phyloP scores from a whole-genome alignment of 2,329 filamentous ascomycete species.

The Sporothrix globosa region DNA sequence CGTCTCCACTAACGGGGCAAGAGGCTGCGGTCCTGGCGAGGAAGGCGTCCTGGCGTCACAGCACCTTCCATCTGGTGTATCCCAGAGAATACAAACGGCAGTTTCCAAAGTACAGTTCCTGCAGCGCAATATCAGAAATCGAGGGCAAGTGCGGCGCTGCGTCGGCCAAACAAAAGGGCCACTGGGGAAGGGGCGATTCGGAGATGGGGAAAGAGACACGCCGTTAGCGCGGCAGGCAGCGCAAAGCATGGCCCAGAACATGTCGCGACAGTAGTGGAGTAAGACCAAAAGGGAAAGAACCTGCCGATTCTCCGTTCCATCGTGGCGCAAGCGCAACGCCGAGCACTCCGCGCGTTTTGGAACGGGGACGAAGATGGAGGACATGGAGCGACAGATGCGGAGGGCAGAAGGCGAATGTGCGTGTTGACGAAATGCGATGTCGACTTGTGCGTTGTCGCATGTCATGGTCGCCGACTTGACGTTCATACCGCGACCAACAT shows the following conservation, averaged over 20 bases:
- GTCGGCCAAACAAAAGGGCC: background rate
- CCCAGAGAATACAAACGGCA: background rate
- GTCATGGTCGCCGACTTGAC: background rate
- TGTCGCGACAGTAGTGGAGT: background rate
- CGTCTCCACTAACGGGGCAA: background rate
- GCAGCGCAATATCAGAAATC: background rate
- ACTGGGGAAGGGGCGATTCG: background rate
- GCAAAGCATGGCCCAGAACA: background rate
- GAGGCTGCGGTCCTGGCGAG: background rate
- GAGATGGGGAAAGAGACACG: slow-evolving; percentile 18
- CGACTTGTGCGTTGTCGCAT: background rate
- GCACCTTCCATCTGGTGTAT: slow-evolving; percentile 4
- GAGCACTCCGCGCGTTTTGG: slow-evolving; percentile 8
- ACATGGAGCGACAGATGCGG: background rate
- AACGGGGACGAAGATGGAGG: background rate
- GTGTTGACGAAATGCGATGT: background rate
- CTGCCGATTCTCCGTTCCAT: background rate
- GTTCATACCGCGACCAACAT: no score
- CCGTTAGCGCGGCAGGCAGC: slow-evolving; percentile 17
- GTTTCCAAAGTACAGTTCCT: background rate
- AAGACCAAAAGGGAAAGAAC: background rate
- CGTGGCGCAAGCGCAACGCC: slow-evolving; percentile 20
- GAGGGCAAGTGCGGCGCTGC: slow-evolving; percentile 1
- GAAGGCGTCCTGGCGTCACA: background rate
- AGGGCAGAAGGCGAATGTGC: background rate